phyloP scores from a whole-genome alignment of 2,329 filamentous ascomycete genomes.

The Cytospora piceae region DNA sequence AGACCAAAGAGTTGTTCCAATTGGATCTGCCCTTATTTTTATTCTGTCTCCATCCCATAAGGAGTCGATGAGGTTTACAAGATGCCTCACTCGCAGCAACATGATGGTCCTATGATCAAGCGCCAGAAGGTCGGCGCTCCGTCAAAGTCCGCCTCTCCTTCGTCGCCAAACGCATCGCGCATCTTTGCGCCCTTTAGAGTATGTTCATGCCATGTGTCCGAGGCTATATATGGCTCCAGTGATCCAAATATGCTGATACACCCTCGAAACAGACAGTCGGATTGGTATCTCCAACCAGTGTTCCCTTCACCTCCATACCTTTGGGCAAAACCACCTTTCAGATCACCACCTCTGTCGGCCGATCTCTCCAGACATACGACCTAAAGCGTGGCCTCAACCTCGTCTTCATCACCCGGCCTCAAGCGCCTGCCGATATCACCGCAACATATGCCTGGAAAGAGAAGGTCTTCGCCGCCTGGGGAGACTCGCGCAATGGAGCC shows the following conservation, averaged over 20 bases:
- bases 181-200: constrained; percentile 95
- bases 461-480: constrained; percentile 88
- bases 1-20: constrained; percentile 11
- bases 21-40: neutral
- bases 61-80: constrained; percentile 30
- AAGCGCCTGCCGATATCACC: constrained; percentile 84
- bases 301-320: constrained; percentile 87
- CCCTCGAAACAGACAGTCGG: constrained; percentile 76
- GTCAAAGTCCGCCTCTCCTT: constrained; percentile 43
- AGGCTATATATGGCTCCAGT: constrained; percentile 8
- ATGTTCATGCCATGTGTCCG: constrained; percentile 42
- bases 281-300: constrained; percentile 84
- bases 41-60: neutral
- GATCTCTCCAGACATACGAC: constrained; percentile 93
- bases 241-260: constrained; percentile 9
- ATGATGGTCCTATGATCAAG: constrained; percentile 70
- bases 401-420: constrained; percentile 89
- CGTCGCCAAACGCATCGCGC: constrained; percentile 62
- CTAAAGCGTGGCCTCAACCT: constrained; percentile 86
- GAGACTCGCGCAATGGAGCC: constrained; percentile 57
- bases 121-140: constrained; percentile 68
- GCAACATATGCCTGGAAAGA: constrained; percentile 88
- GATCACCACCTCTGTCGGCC: constrained; percentile 92
- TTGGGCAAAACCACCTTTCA: constrained; percentile 95
- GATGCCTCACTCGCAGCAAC: constrained; percentile 60